phyloP scores from a whole-genome alignment of 306 rosid species.

The Cicer judaicum region DNA sequence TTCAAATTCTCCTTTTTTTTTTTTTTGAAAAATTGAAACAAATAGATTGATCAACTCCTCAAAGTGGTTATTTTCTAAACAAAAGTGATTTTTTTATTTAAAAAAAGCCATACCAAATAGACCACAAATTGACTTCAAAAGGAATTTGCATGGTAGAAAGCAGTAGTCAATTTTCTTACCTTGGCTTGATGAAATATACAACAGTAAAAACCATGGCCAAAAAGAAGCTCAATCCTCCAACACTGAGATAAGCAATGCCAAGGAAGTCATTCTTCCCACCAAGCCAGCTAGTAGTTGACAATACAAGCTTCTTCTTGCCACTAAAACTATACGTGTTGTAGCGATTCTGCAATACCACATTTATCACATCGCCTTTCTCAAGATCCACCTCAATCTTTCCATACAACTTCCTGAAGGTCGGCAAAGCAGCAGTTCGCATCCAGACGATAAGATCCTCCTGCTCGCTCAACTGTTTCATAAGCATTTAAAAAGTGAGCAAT shows the following conservation, averaged over 20 bases:
- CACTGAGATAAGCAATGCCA: conserved; percentile 84
- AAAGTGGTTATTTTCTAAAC: too few species aligned
- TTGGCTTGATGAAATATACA: conserved; percentile 89
- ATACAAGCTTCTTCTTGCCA: conserved; percentile 84
- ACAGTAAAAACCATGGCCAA: conserved; percentile 76
- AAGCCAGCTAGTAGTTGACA: conserved; percentile 83
- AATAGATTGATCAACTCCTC: too few species aligned
- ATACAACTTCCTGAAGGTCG: conserved; percentile 81
- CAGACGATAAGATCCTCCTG: conserved; percentile 89
- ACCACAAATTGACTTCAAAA: background rate
- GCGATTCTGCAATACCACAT: conserved; percentile 55
- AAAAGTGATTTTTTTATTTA: too few species aligned
- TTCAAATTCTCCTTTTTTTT: too few species aligned
- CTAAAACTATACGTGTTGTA: conserved; percentile 78
- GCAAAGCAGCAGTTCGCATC: conserved; percentile 93
- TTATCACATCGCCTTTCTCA: conserved; percentile 54
- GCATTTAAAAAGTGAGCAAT: conserved; percentile 46
- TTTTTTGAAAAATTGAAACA: too few species aligned
- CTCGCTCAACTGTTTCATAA: conserved; percentile 67
- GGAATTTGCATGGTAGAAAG: conserved; percentile 6
- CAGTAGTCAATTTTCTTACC: conserved; percentile 53
- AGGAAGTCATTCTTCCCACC: conserved; percentile 89
- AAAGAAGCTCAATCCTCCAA: conserved; percentile 95
- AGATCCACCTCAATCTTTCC: conserved; percentile 80
- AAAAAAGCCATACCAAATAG: too few species aligned